Evolutionary conservation across 2,329 filamentous ascomycete species (phyloP).

Genomic region (Aspergillus amoenus): DNA sequence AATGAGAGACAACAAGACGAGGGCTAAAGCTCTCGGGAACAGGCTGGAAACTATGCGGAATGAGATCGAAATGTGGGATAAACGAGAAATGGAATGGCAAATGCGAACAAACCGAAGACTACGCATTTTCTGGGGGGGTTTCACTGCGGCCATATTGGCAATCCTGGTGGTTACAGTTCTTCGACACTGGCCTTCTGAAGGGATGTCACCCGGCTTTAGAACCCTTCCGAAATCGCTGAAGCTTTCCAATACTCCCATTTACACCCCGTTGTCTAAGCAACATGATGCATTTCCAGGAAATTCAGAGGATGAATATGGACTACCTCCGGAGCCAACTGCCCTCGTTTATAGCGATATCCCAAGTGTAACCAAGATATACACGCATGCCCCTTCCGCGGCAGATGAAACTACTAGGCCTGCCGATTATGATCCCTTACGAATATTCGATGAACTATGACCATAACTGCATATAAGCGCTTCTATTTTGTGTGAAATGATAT

Average conservation of each 20-base stretch:
- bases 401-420: constrained; percentile 11
- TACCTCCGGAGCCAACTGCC: constrained; percentile 3
- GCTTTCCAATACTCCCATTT: constrained; percentile 12
- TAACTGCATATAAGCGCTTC: constrained; percentile 15
- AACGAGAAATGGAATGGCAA: constrained; percentile 44
- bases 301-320: background rate
- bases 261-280: background rate
- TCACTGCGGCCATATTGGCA: constrained; percentile 27
- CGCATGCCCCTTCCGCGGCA: background rate
- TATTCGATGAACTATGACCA: constrained; percentile 33
- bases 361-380: background rate
- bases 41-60: constrained; percentile 40
- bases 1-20: constrained; percentile 37
- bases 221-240: constrained; percentile 9
- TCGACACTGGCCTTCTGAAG: constrained; percentile 24
- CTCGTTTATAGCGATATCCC: background rate
- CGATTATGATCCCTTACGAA: constrained; percentile 25
- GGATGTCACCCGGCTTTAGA: constrained; percentile 1
- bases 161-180: constrained; percentile 30
- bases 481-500: background rate
- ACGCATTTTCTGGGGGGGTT: constrained; percentile 38
- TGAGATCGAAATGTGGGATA: constrained; percentile 45
- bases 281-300: background rate
- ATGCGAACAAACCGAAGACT: constrained; percentile 37
- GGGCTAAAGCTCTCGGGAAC: constrained; percentile 36